phyloP scores from a whole-genome alignment of 805 yeast species.

The Middelhovenomyces tepae region DNA sequence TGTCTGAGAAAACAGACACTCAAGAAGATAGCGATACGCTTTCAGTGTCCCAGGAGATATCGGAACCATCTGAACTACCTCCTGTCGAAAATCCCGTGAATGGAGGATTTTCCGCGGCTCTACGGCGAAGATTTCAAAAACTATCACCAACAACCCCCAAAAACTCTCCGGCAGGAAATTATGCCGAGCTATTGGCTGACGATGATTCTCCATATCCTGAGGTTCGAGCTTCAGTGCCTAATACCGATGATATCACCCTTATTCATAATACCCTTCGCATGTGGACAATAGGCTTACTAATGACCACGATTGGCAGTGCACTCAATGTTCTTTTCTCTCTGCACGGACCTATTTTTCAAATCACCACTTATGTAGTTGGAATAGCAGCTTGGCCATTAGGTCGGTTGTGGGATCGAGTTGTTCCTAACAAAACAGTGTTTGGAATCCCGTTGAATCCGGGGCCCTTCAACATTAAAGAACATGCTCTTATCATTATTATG shows the following conservation, averaged over 20 bases:
- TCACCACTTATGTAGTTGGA: slow-evolving; percentile 48
- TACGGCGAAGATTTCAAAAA: too few species aligned
- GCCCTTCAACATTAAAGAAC: slow-evolving; percentile 57
- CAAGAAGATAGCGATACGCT: too few species aligned
- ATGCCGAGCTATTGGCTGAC: too few species aligned
- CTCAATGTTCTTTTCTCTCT: slow-evolving; percentile 51
- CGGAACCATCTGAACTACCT: too few species aligned
- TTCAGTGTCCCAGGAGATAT: too few species aligned
- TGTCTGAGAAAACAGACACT: too few species aligned
- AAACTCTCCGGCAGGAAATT: too few species aligned
- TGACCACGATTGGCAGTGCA: slow-evolving; percentile 50
- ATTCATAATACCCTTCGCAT: slow-evolving; percentile 49
- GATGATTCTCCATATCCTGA: slow-evolving; percentile 53
- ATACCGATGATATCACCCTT: slow-evolving; percentile 41
- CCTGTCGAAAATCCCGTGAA: too few species aligned
- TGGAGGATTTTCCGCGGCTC: too few species aligned
- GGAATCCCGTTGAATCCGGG: slow-evolving; percentile 46
- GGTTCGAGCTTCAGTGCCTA: slow-evolving; percentile 56
- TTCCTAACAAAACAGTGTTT: slow-evolving; percentile 28
- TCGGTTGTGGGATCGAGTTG: slow-evolving; percentile 33
- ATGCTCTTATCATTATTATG: slow-evolving; percentile 47
- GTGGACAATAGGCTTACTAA: slow-evolving; percentile 43
- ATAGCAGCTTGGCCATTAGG: slow-evolving; percentile 62
- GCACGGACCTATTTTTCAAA: slow-evolving; percentile 46
- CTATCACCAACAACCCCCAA: too few species aligned